phyloP scores from a whole-genome alignment of 164 flowering plant genomes.

The Umbilicus rupestris region DNA sequence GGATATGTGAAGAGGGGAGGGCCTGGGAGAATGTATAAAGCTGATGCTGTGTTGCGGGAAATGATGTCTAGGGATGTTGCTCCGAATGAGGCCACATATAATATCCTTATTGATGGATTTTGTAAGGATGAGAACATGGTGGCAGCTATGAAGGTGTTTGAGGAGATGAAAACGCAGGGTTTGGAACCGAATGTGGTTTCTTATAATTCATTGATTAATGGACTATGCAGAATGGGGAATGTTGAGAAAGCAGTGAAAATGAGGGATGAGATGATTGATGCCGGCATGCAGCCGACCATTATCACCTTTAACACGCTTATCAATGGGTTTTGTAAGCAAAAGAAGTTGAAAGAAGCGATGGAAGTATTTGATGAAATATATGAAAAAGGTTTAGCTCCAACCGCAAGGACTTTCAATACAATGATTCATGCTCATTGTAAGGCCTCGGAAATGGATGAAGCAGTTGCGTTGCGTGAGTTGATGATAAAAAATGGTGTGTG shows the following conservation, averaged over 20 bases:
- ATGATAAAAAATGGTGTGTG: conserved; percentile 29
- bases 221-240: conserved; percentile 34
- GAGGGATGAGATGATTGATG: conserved; percentile 30
- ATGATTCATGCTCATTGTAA: conserved; percentile 51
- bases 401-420: conserved; percentile 35
- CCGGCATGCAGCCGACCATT: conserved; percentile 34
- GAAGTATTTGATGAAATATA: conserved; percentile 28
- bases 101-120: conserved; percentile 49
- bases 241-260: conserved; percentile 34
- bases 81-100: conserved; percentile 40
- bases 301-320: conserved; percentile 45
- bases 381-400: conserved; percentile 25
- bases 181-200: conserved; percentile 37
- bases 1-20: conserved; percentile 52
- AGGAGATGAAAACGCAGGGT: conserved; percentile 40
- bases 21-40: conserved; percentile 45
- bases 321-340: conserved; percentile 37
- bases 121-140: conserved; percentile 44
- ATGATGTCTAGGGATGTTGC: conserved; percentile 32
- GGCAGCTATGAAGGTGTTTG: conserved; percentile 34
- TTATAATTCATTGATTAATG: conserved; percentile 47
- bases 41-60: conserved; percentile 48
- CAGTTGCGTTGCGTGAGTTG: conserved; percentile 19
- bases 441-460: conserved; percentile 35
- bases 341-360: conserved; percentile 36